phyloP scores from a whole-genome alignment of 2,329 filamentous ascomycete species.

The Hysterium pulicare region DNA sequence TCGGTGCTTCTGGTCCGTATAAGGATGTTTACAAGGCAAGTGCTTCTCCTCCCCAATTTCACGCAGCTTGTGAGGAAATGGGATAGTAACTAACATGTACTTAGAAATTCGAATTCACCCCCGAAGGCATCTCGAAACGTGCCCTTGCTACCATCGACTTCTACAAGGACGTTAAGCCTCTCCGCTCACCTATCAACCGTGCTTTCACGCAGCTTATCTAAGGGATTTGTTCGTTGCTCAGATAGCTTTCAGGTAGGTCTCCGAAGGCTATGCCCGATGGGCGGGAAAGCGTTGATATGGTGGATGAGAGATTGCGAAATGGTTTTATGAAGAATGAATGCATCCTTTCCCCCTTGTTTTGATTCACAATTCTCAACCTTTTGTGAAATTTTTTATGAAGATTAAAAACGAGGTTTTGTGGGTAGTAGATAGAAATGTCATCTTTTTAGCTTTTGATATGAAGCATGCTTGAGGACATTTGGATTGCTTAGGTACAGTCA shows the following conservation, averaged over 20 bases:
- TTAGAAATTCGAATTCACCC: constrained; percentile 98
- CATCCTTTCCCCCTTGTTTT: not conserved
- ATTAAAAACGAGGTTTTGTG: too few species aligned
- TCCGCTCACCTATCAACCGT: constrained; percentile 93
- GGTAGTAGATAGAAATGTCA: too few species aligned
- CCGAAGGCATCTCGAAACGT: constrained; percentile 94
- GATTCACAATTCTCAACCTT: too few species aligned
- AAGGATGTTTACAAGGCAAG: constrained; percentile 89
- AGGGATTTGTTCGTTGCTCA: constrained; percentile 19
- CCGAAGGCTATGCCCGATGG: not conserved
- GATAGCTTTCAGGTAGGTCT: not conserved
- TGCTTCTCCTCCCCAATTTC: constrained; percentile 1
- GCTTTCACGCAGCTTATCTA: constrained; percentile 98
- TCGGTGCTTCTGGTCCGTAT: constrained; percentile 95
- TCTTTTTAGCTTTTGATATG: too few species aligned
- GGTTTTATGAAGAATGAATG: too few species aligned
- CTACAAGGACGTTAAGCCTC: constrained; percentile 86
- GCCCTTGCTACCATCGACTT: constrained; percentile 89
- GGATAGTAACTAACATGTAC: constrained; percentile 33
- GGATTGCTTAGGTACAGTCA: too few species aligned
- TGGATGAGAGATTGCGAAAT: not conserved
- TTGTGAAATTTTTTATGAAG: too few species aligned
- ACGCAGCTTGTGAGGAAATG: not conserved
- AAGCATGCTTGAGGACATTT: too few species aligned
- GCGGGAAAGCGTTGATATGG: not conserved